Evolutionary conservation across 805 yeast species (phyloP).

Genomic region (Zygosaccharomyces lentus): DNA sequence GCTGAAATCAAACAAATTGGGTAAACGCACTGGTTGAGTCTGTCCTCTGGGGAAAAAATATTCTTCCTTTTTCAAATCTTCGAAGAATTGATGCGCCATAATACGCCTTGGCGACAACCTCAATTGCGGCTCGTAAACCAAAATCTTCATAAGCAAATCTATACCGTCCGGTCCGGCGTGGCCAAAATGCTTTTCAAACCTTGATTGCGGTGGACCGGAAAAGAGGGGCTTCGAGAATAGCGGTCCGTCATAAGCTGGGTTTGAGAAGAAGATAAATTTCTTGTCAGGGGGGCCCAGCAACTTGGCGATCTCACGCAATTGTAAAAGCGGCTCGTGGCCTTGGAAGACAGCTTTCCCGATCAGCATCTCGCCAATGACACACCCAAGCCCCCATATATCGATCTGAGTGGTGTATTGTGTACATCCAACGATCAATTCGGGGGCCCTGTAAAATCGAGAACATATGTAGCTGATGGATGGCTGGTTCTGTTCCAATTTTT

Average conservation of each 20-base stretch:
- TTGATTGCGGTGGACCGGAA: constrained; percentile 48
- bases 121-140: constrained; percentile 85
- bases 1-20: constrained; percentile 63
- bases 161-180: constrained; percentile 82
- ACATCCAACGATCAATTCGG: constrained; percentile 90
- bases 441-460: constrained; percentile 87
- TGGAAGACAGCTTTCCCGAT: constrained; percentile 93
- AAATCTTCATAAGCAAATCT: constrained; percentile 72
- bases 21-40: constrained; percentile 40
- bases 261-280: constrained; percentile 66
- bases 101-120: constrained; percentile 80
- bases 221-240: constrained; percentile 62
- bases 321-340: constrained; percentile 85
- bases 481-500: constrained; percentile 68
- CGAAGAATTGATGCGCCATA: constrained; percentile 83
- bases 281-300: constrained; percentile 83
- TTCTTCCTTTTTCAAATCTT: constrained; percentile 64
- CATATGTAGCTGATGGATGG: constrained; percentile 95
- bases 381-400: constrained; percentile 97
- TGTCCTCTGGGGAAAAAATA: constrained; percentile 54
- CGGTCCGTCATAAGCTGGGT: constrained; percentile 73
- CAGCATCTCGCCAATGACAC: constrained; percentile 92
- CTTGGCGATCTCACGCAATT: constrained; percentile 85
- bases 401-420: constrained; percentile 83
- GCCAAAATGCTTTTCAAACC: constrained; percentile 63